Percentiles rank a stretch among this genome's conserved stretches.
Evolutionary conservation across 129 eudicot species (phyloP).

Genomic region (Pulicaria dysenterica): DNA sequence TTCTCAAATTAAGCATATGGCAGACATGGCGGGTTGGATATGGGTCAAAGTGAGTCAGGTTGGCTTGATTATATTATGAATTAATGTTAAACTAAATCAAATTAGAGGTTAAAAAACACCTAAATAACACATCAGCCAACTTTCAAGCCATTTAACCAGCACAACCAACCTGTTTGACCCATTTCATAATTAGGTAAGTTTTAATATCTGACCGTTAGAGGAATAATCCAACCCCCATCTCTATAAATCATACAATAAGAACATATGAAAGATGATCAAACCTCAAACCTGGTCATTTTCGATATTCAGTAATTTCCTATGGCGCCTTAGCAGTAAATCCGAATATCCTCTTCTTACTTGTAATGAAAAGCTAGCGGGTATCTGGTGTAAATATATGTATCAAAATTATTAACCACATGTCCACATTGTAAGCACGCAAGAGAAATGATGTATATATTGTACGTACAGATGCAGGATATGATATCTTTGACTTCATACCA

Average conservation of each 20-base stretch:
- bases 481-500: conserved; percentile 99
- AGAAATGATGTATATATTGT: conserved; percentile 5
- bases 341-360: conserved; percentile 52
- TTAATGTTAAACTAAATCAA: neutral
- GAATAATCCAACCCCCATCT: neutral
- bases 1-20: conserved; percentile 1
- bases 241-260: neutral
- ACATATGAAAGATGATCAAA: conserved; percentile 19
- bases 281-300: conserved; percentile 70
- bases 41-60: neutral
- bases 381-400: conserved; percentile 40
- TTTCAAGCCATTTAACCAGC: no score
- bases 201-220: neutral
- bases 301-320: conserved; percentile 82
- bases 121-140: no score
- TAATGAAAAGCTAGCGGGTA: conserved; percentile 78
- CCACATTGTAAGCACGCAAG: neutral
- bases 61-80: neutral
- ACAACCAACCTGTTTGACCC: no score
- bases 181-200: neutral
- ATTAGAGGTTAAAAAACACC: neutral
- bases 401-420: neutral
- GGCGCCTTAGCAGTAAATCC: conserved; percentile 38
- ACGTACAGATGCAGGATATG: conserved; percentile 99
- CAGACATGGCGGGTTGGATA: neutral